Conservation (phyloP, 148 eudicot species). For the Silene conica region DNA sequence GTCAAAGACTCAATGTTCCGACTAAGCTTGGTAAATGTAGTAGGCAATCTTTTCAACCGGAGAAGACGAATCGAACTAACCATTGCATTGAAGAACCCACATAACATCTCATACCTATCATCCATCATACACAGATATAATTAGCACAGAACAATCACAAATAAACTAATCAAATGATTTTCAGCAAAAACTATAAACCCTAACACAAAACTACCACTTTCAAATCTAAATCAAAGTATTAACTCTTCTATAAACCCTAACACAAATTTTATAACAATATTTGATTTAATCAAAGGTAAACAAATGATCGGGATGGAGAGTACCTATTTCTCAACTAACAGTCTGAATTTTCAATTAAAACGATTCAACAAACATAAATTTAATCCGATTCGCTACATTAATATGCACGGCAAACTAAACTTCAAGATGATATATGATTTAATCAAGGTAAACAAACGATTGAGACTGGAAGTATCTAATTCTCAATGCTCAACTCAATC, state of each 20-base stretch:
- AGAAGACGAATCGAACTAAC: conserved; percentile 59
- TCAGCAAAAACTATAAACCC: background rate
- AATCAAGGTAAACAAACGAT: too few relatives aligned
- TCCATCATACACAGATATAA: background rate
- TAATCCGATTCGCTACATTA: too few relatives aligned
- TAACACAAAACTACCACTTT: background rate
- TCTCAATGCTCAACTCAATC: background rate
- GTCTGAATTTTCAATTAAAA: too few relatives aligned
- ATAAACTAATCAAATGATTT: conserved; percentile 1
- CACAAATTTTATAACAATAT: too few relatives aligned
- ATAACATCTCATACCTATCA: conserved; percentile 52
- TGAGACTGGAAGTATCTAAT: too few relatives aligned
- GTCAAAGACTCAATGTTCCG: conserved; percentile 54
- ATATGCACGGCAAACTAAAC: too few relatives aligned
- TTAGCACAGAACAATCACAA: background rate
- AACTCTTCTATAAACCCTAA: too few relatives aligned
- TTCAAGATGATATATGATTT: too few relatives aligned
- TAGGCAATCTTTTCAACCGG: conserved; percentile 32
- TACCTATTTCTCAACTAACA: too few relatives aligned
- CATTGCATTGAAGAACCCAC: conserved; percentile 65
- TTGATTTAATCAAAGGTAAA: too few relatives aligned
- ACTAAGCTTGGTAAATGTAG: conserved; percentile 54
- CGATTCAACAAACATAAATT: too few relatives aligned
- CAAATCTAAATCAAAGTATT: background rate
- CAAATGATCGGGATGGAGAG: too few relatives aligned